phyloP scores from a whole-genome alignment of 164 flowering plant species.

The Piper longum region DNA sequence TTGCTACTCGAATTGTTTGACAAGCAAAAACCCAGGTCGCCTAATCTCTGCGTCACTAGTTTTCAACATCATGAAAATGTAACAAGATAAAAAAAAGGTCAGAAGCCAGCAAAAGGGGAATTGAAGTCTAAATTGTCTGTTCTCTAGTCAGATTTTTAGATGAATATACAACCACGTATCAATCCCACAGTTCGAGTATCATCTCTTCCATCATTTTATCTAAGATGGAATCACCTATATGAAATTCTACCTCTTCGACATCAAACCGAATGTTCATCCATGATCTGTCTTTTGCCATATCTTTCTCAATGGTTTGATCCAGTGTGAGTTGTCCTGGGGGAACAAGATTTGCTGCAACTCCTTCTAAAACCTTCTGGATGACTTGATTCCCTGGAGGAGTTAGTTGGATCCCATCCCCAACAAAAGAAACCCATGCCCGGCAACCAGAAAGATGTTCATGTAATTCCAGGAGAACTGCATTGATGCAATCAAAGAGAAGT shows the following conservation, averaged over 20 bases:
- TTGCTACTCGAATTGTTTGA: no score
- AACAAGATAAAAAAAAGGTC: no score
- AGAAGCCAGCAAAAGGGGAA: no score
- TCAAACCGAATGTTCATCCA: constrained; percentile 64
- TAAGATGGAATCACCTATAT: constrained; percentile 44
- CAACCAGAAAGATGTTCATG: constrained; percentile 29
- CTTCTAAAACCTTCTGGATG: constrained; percentile 42
- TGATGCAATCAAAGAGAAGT: constrained; percentile 61
- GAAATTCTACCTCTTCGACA: constrained; percentile 30
- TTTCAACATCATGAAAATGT: no score
- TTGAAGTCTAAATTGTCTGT: no score
- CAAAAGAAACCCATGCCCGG: constrained; percentile 34
- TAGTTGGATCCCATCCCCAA: constrained; percentile 26
- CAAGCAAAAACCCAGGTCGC: no score
- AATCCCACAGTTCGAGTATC: constrained; percentile 20
- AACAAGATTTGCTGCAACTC: constrained; percentile 38
- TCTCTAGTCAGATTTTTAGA: no score
- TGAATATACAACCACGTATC: no score
- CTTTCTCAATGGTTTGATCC: constrained; percentile 55
- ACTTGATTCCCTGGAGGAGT: constrained; percentile 29
- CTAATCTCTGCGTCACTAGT: no score
- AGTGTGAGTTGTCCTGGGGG: constrained; percentile 27
- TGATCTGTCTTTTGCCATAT: constrained; percentile 36
- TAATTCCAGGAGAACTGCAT: constrained; percentile 58
- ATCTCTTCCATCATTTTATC: constrained; percentile 54